Conservation (phyloP, 2,329 filamentous ascomycete species). For the Atkinsonella texensis region DNA sequence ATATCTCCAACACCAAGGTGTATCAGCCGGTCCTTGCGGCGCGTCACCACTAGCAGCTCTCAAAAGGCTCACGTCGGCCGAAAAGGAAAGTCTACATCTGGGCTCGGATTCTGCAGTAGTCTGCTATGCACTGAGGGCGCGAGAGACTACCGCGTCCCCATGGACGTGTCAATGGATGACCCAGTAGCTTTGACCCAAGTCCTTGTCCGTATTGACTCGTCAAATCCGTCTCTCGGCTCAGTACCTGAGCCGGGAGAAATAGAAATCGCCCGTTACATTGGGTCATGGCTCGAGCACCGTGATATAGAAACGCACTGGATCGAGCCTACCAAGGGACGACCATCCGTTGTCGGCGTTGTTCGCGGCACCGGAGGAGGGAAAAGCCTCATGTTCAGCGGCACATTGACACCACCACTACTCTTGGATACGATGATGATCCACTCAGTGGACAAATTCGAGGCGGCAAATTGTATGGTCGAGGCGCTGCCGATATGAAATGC, state of each 20-base stretch:
- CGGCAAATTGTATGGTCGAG: slow-evolving; percentile 31
- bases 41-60: slow-evolving; percentile 47
- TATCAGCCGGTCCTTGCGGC: slow-evolving; percentile 51
- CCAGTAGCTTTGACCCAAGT: slow-evolving; percentile 29
- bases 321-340: slow-evolving; percentile 32
- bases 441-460: slow-evolving; percentile 29
- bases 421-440: slow-evolving; percentile 33
- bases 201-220: slow-evolving; percentile 36
- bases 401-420: slow-evolving; percentile 37
- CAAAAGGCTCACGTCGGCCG: slow-evolving; percentile 28
- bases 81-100: slow-evolving; percentile 24
- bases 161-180: slow-evolving; percentile 28
- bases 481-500: slow-evolving; percentile 39
- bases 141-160: slow-evolving; percentile 38
- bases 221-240: slow-evolving; percentile 31
- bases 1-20: slow-evolving; percentile 33
- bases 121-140: slow-evolving; percentile 50
- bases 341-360: slow-evolving; percentile 36
- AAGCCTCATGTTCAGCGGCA: slow-evolving; percentile 40
- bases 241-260: slow-evolving; percentile 32
- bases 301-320: slow-evolving; percentile 38
- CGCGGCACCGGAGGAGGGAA: slow-evolving; percentile 34
- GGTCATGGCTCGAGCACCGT: slow-evolving; percentile 38
- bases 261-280: slow-evolving; percentile 32
- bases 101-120: slow-evolving; percentile 44